Evolutionary conservation across 345 rosid genomes (phyloP).

Genomic region (Euclidium syriacum): DNA sequence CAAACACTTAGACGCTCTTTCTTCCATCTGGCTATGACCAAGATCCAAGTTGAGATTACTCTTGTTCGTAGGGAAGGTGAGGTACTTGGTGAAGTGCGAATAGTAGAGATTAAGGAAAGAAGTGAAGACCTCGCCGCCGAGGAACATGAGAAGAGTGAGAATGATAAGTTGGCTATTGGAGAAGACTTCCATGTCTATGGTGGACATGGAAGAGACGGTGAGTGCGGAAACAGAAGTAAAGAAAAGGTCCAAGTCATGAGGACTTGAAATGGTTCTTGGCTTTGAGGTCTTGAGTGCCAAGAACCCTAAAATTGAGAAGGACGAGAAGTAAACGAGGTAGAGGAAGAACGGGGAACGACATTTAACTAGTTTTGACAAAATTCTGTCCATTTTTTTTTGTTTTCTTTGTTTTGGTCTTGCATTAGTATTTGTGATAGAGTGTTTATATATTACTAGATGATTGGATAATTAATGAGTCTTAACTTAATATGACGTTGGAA

Average conservation of each 20-base stretch:
- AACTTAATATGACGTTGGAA: too few species aligned
- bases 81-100: background rate
- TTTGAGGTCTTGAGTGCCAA: constrained; percentile 31
- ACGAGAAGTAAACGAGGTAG: constrained; percentile 37
- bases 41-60: background rate
- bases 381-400: constrained; percentile 6
- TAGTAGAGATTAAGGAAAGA: constrained; percentile 41
- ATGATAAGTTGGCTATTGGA: constrained; percentile 56
- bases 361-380: background rate
- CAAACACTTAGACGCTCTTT: constrained; percentile 30
- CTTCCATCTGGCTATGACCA: background rate
- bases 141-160: constrained; percentile 47
- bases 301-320: constrained; percentile 35
- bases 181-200: constrained; percentile 78
- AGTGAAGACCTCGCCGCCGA: constrained; percentile 63
- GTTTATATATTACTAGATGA: constrained; percentile 16
- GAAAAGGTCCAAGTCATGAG: constrained; percentile 45
- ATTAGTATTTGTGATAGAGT: background rate
- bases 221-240: constrained; percentile 71
- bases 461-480: too few species aligned
- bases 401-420: background rate
- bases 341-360: constrained; percentile 27
- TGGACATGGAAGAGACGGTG: constrained; percentile 69
- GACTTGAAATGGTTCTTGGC: constrained; percentile 37
- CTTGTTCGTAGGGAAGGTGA: constrained; percentile 12